Base-by-base conservation (phyloP, 2,329 filamentous ascomycete genomes). In the Neofusicoccum parvum region DNA sequence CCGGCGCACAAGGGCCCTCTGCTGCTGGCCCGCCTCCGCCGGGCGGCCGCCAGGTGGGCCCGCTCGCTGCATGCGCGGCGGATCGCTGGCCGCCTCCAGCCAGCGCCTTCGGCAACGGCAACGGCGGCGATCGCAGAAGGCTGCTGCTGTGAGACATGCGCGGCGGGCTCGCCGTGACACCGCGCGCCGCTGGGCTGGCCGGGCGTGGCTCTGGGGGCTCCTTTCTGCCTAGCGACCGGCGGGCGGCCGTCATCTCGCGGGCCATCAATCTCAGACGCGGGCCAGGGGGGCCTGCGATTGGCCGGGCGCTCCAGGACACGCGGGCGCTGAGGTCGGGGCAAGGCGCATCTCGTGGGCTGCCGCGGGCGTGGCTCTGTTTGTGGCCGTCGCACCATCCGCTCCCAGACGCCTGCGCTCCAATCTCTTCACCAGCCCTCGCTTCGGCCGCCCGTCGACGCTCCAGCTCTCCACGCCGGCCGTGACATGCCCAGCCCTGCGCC, bases 381-480 rank as follows among this genome's bases (percentile, higher is more conserved):
- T 48, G 56, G 56, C 56, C 56, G 56, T 60, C 56, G 56, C 56
- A 60, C 56, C 56, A 60, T 60, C 54, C 43, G 43, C 56, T 23
- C 23, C 23, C 41, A 46, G 50, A 37, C 43, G 43, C 43, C 14
- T 17, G 43, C 15, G 17, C 43, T 10, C 43, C 56, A 60, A 60
- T 60, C 56, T 60, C 56, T 60, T 60, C 56, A 60, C 56, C 56
- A 60, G 41, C 56, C 56, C 56, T 60, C 56, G 56, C 56, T 60
- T 60, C 53, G 27, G 27, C 27, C 27, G 6, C 27, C 27, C 27
- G 27, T 32, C 27, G 27, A 5, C 39, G 34, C 50, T 53, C 50
- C 34, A 37, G 50, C 50, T 39, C 20, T 43, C 53, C 37, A 43
- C 53, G 53, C 53, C 51, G 51, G 34, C 36, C 17, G 34, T 20